A percentile compares a stretch with the other conserved stretches of the same genome.
phyloP scores from a whole-genome alignment of 345 rosid species.

The Hirschfeldia incana region DNA sequence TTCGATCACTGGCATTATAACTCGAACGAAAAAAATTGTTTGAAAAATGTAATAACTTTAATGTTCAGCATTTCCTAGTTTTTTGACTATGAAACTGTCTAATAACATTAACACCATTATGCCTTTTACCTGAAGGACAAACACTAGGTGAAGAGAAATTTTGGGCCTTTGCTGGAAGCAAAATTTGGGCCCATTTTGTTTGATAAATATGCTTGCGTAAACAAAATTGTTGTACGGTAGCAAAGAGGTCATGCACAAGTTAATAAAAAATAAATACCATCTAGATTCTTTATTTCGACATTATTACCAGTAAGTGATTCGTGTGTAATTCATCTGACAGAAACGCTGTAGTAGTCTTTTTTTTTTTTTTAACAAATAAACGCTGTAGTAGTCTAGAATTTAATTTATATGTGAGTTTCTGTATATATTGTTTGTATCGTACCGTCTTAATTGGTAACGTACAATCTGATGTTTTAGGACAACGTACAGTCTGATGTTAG shows the following conservation, averaged over 20 bases:
- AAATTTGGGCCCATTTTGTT: neutral
- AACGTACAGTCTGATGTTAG: neutral
- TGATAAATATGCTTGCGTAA: neutral
- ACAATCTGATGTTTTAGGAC: too few relatives aligned
- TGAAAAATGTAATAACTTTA: neutral
- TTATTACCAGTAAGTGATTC: neutral
- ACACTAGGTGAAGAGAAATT: neutral
- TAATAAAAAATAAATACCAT: neutral
- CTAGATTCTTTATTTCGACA: neutral
- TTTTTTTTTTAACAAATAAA: too few relatives aligned
- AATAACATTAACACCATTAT: neutral
- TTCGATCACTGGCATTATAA: neutral
- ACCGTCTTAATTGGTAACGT: neutral
- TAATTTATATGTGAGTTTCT: too few relatives aligned
- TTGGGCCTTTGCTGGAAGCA: neutral
- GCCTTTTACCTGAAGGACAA: neutral
- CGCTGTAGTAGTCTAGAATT: neutral
- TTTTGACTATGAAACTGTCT: neutral
- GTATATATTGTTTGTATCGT: neutral
- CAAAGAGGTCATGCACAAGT: neutral
- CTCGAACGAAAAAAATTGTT: neutral
- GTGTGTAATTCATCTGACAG: neutral
- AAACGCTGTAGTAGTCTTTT: neutral
- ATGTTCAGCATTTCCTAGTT: neutral
- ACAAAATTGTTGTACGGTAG: neutral